A percentile compares a stretch with the other conserved stretches of the same genome.
Evolutionary conservation across 805 yeast genomes (phyloP).

Genomic region (Pichia manshurica): DNA sequence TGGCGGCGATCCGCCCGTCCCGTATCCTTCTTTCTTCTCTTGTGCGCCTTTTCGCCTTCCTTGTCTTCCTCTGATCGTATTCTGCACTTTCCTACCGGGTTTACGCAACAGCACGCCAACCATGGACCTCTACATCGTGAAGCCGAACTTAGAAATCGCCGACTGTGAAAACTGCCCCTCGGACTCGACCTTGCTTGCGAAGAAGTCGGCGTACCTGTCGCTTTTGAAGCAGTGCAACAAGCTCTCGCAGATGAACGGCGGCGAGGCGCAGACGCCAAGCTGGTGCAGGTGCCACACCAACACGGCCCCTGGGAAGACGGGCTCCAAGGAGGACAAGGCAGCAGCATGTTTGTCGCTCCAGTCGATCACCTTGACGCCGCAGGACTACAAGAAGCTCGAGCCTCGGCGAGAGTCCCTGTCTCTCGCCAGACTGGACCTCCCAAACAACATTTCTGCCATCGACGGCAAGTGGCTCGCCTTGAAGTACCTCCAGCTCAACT

Average conservation of each 20-base stretch:
- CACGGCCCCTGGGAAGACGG: not conserved
- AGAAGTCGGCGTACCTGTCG: constrained; percentile 17
- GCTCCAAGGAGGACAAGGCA: not conserved
- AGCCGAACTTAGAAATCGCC: constrained; percentile 28
- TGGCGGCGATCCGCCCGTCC: too few relatives aligned
- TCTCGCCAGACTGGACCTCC: constrained; percentile 6
- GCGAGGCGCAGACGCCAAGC: not conserved
- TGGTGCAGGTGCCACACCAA: constrained; percentile 3
- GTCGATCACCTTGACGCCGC: constrained; percentile 1
- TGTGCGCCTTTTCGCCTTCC: too few relatives aligned
- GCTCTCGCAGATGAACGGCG: not conserved
- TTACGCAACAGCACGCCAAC: not conserved
- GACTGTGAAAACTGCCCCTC: constrained; percentile 24
- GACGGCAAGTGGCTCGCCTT: constrained; percentile 17
- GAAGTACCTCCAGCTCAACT: constrained; percentile 23
- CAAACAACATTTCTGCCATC: not conserved
- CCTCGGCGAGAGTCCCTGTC: not conserved
- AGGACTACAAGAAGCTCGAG: constrained; percentile 8
- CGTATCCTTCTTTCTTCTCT: too few relatives aligned
- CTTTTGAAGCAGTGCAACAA: constrained; percentile 14
- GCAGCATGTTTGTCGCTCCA: not conserved
- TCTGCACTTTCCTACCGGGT: too few relatives aligned
- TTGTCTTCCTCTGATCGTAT: too few relatives aligned
- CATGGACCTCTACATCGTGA: constrained; percentile 29
- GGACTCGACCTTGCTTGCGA: constrained; percentile 15